phyloP scores from a whole-genome alignment of 1,284 basidiomycete species.

The Coniferiporia sulphurascens region DNA sequence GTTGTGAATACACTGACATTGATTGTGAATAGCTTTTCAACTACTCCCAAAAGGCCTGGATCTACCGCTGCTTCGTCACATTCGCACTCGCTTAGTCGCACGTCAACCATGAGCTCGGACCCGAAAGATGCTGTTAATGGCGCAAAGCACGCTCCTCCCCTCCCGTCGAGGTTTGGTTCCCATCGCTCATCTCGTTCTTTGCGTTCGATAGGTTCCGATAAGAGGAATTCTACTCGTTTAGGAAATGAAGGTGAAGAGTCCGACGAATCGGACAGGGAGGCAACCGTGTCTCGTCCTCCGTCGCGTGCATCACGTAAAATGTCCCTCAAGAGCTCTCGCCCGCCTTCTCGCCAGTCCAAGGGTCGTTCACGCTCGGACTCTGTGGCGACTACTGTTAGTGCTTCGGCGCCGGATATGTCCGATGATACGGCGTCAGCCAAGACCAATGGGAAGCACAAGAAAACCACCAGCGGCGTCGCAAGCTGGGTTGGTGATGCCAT shows the following conservation, averaged over 20 bases:
- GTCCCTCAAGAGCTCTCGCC: slow-evolving; percentile 5
- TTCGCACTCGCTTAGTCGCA: slow-evolving; percentile 12
- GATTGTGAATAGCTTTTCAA: slow-evolving; percentile 3
- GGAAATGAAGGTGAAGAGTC: not conserved
- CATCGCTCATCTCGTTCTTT: slow-evolving; percentile 14
- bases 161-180: slow-evolving; percentile 11
- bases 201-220: slow-evolving; percentile 4
- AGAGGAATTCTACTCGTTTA: not conserved
- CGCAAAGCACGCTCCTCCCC: slow-evolving; percentile 6
- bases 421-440: slow-evolving; percentile 32
- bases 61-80: slow-evolving; percentile 4
- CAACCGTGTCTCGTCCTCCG: slow-evolving; percentile 38
- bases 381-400: slow-evolving; percentile 32
- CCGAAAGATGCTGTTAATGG: slow-evolving; percentile 1
- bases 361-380: slow-evolving; percentile 36
- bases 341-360: not conserved
- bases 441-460: slow-evolving; percentile 30
- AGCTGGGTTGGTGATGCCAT: slow-evolving; percentile 65
- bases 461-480: slow-evolving; percentile 40
- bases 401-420: slow-evolving; percentile 29
- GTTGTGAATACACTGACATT: not conserved
- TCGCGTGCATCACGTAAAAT: slow-evolving; percentile 29
- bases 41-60: not conserved
- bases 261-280: not conserved
- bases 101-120: slow-evolving; percentile 10